These are phyloP conservation scores for Pythium phragmitis DNA, from an alignment of 352 stramenopile species.

Conservation along the genomic window DNA sequence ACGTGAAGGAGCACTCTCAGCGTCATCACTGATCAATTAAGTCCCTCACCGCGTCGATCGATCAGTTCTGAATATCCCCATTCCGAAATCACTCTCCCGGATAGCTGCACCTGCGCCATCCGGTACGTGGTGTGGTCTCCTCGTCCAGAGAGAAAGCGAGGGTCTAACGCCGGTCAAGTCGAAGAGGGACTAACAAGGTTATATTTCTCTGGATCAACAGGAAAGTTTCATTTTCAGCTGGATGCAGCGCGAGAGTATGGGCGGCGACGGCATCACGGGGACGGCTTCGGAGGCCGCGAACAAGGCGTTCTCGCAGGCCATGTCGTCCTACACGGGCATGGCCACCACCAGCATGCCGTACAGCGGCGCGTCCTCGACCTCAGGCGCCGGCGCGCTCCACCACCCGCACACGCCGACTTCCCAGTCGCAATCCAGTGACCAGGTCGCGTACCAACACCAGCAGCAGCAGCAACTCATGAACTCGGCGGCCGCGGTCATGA, in stretches of 20 bases:
- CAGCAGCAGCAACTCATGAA: conserved; percentile 17
- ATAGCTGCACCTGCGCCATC: neutral
- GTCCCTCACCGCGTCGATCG: neutral
- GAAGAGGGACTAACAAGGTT: neutral
- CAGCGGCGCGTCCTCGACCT: conserved; percentile 4
- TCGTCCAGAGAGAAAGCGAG: neutral
- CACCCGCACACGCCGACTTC: neutral
- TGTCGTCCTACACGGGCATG: conserved; percentile 20
- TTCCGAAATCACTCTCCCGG: neutral
- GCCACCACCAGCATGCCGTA: conserved; percentile 27
- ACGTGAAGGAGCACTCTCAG: too few relatives aligned
- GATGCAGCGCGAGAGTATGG: conserved; percentile 39
- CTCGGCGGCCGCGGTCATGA: conserved; percentile 24
- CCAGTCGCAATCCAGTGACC: conserved; percentile 1
- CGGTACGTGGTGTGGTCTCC: neutral
- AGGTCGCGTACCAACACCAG: conserved; percentile 19
- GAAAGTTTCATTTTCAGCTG: conserved; percentile 7
- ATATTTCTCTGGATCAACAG: conserved; percentile 6
- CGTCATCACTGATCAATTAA: neutral
- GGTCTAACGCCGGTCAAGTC: neutral
- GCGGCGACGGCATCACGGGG: conserved; percentile 32
- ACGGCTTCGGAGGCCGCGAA: conserved; percentile 24
- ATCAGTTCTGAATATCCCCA: neutral
- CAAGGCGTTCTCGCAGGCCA: conserved; percentile 30
- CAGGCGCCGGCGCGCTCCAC: conserved; percentile 3